These are phyloP conservation scores for Komagataea norvegica DNA, from an alignment of 1,139 yeast genomes.

Conservation along the genomic window DNA sequence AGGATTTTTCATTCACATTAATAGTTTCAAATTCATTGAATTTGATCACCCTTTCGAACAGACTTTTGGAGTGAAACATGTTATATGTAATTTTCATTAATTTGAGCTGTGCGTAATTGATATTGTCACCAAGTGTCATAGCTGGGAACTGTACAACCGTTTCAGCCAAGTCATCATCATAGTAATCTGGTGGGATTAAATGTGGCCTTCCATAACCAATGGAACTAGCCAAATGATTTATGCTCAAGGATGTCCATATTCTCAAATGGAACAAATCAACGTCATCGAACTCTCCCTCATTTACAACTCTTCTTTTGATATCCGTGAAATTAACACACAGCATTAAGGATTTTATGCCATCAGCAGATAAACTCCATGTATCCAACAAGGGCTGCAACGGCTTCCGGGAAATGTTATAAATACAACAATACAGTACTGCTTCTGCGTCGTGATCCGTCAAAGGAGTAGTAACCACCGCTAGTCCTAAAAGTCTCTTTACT, in stretches of 20 bases:
- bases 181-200: constrained; percentile 33
- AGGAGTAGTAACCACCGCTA: constrained; percentile 44
- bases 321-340: constrained; percentile 39
- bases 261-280: constrained; percentile 46
- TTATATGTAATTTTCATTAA: constrained; percentile 25
- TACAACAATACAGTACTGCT: constrained; percentile 46
- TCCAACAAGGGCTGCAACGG: constrained; percentile 45
- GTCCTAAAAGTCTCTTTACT: constrained; percentile 41
- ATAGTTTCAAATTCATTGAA: constrained; percentile 15
- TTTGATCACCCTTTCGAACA: constrained; percentile 18
- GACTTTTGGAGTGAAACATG: constrained; percentile 19
- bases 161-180: constrained; percentile 31
- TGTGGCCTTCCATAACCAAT: constrained; percentile 43
- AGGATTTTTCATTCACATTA: constrained; percentile 7
- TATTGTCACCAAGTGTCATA: constrained; percentile 45
- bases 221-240: constrained; percentile 44
- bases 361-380: constrained; percentile 44
- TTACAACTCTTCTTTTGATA: constrained; percentile 34
- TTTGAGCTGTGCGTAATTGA: constrained; percentile 43
- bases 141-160: constrained; percentile 40
- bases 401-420: constrained; percentile 47
- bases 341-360: constrained; percentile 44
- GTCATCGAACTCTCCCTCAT: constrained; percentile 27
- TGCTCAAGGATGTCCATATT: constrained; percentile 44
- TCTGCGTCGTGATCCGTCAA: constrained; percentile 52